Evolutionary conservation across 2,329 filamentous ascomycete species (phyloP), one percentile per base, ranked within the genome.

Genomic region (Fusarium albidum): DNA sequence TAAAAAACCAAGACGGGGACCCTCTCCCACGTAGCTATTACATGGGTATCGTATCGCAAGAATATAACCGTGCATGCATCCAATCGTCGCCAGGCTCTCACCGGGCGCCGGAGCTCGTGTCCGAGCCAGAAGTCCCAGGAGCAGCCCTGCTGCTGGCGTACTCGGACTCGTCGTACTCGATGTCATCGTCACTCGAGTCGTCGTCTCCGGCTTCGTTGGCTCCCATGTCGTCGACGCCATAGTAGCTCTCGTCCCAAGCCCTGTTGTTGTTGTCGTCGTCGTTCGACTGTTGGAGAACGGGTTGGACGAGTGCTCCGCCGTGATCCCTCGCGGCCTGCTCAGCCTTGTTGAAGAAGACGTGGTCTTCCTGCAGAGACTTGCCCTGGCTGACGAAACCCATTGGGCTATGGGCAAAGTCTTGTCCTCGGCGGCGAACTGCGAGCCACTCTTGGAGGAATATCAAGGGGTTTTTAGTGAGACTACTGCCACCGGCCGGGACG

Each of bases 371-470:
- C 0, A 87, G 70, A 1, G 71, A 64, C 53, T 81, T 82, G 11
- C 82, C 80, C 11, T 81, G 79, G 3, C 78, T 79, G 5, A 86
- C 49, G 60, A 80, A 82, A 0, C 83, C 83, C 77, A 87, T 85
- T 0, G 83, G 84, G 0, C 82, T 87, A 21, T 86, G 80, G 12
- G 77, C 63, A 44, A 86, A 78, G 52, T 87, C 83, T 49, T 85
- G 82, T 0, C 79, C 79, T 31, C 80, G 80, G 2, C 83, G 78
- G 1, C 80, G 75, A 0, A 83, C 53, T 0, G 79, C 71, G 1
- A 87, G 69, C 83, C 83, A 87, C 38, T 87, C 83, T 17, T 81
- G 75, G 1, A 87, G 61, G 61, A 84, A 85, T 0, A 66, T 71
- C 6, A 78, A 57, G 0, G 78, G 77, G 15, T 73, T 65, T 15